Evolutionary conservation across 2,329 filamentous ascomycete species (phyloP).

Genomic region (Exserohilum rostratum): DNA sequence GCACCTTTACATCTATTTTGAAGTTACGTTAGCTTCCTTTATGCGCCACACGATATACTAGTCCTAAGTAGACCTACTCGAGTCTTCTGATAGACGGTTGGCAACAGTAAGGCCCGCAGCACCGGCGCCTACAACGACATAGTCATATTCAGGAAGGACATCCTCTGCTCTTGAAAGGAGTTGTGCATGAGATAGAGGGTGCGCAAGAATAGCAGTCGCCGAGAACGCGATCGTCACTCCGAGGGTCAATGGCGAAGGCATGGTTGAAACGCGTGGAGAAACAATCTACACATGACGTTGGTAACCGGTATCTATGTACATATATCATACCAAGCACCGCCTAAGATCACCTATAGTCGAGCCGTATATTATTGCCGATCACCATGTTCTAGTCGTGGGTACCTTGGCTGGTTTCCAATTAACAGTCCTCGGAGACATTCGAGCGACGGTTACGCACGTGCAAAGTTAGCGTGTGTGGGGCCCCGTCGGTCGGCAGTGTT

Average conservation of each 20-base stretch:
- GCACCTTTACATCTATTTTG: constrained; percentile 21
- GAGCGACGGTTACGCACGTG: not conserved
- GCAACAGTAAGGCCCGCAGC: constrained; percentile 36
- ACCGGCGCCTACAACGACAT: constrained; percentile 36
- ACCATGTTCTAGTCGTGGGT: not conserved
- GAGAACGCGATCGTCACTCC: constrained; percentile 19
- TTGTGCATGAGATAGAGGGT: constrained; percentile 24
- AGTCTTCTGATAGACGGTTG: constrained; percentile 35
- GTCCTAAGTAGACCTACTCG: constrained; percentile 10
- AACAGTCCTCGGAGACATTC: not conserved
- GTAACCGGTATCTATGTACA: not conserved
- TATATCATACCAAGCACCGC: not conserved
- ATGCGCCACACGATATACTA: not conserved
- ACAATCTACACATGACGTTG: not conserved
- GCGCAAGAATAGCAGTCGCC: constrained; percentile 17
- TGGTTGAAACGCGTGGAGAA: constrained; percentile 1
- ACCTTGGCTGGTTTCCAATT: not conserved
- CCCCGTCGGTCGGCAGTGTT: too few relatives aligned
- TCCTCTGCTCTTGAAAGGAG: constrained; percentile 18
- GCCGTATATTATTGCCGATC: constrained; percentile 7
- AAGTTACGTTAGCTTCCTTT: not conserved
- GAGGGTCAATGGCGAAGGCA: constrained; percentile 16
- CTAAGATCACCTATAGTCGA: constrained; percentile 5
- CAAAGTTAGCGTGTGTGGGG: not conserved
- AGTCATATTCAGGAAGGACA: constrained; percentile 30